These are phyloP conservation scores for Aureobasidium melanogenum DNA, from an alignment of 2,329 filamentous ascomycete genomes.

Conservation along the genomic window DNA sequence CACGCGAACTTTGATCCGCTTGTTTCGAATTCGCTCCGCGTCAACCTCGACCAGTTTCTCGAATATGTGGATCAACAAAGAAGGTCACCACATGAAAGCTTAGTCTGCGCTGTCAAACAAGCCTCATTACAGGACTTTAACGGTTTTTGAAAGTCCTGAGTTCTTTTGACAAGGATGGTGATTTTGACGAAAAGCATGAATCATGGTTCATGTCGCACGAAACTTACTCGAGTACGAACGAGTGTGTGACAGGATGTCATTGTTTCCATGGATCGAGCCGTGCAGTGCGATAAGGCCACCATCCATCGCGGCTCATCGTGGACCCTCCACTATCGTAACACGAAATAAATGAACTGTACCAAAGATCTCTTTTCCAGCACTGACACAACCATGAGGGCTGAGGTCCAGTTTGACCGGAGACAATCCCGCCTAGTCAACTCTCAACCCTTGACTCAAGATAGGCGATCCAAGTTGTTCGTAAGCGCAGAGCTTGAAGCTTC, in stretches of 20 bases:
- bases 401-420: background rate
- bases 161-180: background rate
- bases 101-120: background rate
- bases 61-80: background rate
- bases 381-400: background rate
- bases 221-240: background rate
- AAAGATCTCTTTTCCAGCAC: background rate
- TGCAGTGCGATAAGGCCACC: background rate
- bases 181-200: background rate
- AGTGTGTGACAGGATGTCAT: conserved; percentile 1
- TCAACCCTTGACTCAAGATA: no score
- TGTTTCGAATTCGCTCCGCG: background rate
- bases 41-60: background rate
- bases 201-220: background rate
- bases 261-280: background rate
- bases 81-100: background rate
- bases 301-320: background rate
- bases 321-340: background rate
- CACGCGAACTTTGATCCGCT: background rate
- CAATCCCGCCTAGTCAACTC: background rate
- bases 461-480: background rate
- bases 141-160: no score
- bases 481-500: background rate
- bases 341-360: background rate
- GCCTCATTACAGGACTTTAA: background rate